Evolutionary conservation across 768 basidiomycete genomes (phyloP).

Genomic region (Agrocybe pediades): DNA sequence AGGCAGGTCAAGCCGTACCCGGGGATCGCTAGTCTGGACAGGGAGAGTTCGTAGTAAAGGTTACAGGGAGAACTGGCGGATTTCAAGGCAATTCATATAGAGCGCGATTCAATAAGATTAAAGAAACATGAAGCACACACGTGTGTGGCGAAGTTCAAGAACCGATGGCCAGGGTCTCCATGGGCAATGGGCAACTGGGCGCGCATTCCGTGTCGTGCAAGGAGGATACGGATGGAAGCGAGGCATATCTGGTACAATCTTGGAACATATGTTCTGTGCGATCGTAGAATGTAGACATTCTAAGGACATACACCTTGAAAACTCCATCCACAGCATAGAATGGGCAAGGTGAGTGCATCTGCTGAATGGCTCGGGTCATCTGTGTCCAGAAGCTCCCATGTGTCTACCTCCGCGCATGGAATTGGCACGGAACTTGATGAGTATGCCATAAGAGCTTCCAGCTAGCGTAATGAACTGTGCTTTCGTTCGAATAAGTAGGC

Average conservation of each 20-base stretch:
- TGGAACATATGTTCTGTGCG: not conserved
- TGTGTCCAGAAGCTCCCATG: too few relatives aligned
- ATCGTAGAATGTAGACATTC: slow-evolving; percentile 1
- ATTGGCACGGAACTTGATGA: not conserved
- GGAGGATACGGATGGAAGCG: not conserved
- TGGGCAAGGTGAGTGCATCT: too few relatives aligned
- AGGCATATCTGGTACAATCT: slow-evolving; percentile 4
- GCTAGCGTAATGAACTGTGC: not conserved
- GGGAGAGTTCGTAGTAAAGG: slow-evolving; percentile 14
- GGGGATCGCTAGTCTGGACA: not conserved
- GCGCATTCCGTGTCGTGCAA: not conserved
- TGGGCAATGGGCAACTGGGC: not conserved
- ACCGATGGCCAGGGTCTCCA: not conserved
- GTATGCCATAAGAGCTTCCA: not conserved
- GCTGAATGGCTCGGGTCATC: not conserved
- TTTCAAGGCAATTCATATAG: slow-evolving; percentile 16
- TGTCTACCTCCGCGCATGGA: not conserved
- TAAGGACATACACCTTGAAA: not conserved
- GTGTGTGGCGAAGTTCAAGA: slow-evolving; percentile 24
- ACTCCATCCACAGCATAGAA: not conserved
- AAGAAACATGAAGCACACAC: slow-evolving; percentile 40
- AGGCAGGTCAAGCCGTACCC: slow-evolving; percentile 2
- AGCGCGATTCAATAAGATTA: slow-evolving; percentile 18
- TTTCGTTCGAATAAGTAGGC: not conserved
- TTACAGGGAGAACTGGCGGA: slow-evolving; percentile 12